These are phyloP conservation scores for Cyclocybe aegerita DNA, from an alignment of 768 basidiomycete genomes.

Conservation along the genomic window DNA sequence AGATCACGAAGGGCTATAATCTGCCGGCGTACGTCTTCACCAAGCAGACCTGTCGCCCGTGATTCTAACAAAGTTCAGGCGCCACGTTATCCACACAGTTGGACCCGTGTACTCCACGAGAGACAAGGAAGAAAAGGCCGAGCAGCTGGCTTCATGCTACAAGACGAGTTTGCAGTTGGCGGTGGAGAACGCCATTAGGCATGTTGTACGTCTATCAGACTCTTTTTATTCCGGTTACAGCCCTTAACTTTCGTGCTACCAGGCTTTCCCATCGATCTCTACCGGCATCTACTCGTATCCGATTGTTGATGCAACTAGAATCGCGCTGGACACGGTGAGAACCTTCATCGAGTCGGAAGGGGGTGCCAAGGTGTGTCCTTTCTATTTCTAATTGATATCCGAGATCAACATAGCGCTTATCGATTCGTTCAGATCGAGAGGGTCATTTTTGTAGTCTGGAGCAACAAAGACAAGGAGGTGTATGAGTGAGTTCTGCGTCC, in stretches of 20 bases:
- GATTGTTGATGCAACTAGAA: conserved; percentile 65
- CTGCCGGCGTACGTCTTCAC: conserved; percentile 65
- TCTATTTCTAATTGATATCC: no score
- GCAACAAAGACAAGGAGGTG: conserved; percentile 56
- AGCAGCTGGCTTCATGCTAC: conserved; percentile 70
- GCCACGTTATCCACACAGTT: conserved; percentile 78
- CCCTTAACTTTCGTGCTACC: background rate
- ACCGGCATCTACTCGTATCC: conserved; percentile 83
- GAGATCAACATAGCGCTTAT: no score
- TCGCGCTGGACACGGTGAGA: conserved; percentile 63
- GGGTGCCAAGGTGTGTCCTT: conserved; percentile 44
- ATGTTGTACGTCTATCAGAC: conserved; percentile 49
- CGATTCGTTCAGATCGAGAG: conserved; percentile 52
- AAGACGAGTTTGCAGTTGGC: conserved; percentile 61
- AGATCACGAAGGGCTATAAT: conserved; percentile 76
- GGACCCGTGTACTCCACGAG: conserved; percentile 63
- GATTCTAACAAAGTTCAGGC: conserved; percentile 35
- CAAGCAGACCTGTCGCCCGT: background rate
- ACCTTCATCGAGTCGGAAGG: conserved; percentile 53
- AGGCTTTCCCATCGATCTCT: conserved; percentile 84
- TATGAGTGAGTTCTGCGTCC: conserved; percentile 53
- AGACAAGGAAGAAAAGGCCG: conserved; percentile 43
- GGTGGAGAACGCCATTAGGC: conserved; percentile 53
- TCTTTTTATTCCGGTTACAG: background rate
- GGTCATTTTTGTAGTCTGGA: conserved; percentile 76